phyloP scores from a whole-genome alignment of 2,329 filamentous ascomycete genomes.

The Sporothrix luriei region DNA sequence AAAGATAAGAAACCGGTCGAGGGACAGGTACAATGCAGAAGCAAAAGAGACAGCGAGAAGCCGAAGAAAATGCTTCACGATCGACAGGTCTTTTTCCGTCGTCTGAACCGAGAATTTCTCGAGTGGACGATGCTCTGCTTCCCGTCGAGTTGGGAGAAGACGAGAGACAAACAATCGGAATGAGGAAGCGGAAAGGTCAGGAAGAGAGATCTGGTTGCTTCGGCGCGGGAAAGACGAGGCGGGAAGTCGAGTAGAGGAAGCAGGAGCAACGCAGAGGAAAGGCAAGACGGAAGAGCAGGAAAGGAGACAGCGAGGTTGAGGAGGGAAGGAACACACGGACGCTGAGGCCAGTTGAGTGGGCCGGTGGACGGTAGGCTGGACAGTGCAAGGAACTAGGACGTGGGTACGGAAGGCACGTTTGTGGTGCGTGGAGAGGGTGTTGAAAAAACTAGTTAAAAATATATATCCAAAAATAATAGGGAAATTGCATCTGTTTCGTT shows the following conservation, averaged over 20 bases:
- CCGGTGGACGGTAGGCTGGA: constrained; percentile 23
- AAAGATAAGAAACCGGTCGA: background rate
- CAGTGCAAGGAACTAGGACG: constrained; percentile 19
- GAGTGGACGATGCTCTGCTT: constrained; percentile 7
- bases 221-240: constrained; percentile 15
- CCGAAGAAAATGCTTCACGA: constrained; percentile 23
- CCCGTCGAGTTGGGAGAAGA: constrained; percentile 18
- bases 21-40: constrained; percentile 1
- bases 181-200: background rate
- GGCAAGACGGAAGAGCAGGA: constrained; percentile 21
- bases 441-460: constrained; percentile 33
- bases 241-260: constrained; percentile 6
- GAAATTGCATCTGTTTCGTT: constrained; percentile 31
- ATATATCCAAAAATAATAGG: constrained; percentile 35
- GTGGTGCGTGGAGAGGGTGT: constrained; percentile 32
- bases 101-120: constrained; percentile 3
- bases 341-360: constrained; percentile 20
- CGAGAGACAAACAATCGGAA: background rate
- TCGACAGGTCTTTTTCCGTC: constrained; percentile 11
- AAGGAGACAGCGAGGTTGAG: constrained; percentile 30
- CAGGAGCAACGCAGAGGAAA: constrained; percentile 17
- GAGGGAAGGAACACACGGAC: constrained; percentile 33
- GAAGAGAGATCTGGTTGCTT: constrained; percentile 19
- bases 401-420: constrained; percentile 26
- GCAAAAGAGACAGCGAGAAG: background rate